A percentile compares a stretch with the other conserved stretches of the same genome.
Evolutionary conservation across 148 eudicot species (phyloP).

Genomic region (Camellia granthamiana): DNA sequence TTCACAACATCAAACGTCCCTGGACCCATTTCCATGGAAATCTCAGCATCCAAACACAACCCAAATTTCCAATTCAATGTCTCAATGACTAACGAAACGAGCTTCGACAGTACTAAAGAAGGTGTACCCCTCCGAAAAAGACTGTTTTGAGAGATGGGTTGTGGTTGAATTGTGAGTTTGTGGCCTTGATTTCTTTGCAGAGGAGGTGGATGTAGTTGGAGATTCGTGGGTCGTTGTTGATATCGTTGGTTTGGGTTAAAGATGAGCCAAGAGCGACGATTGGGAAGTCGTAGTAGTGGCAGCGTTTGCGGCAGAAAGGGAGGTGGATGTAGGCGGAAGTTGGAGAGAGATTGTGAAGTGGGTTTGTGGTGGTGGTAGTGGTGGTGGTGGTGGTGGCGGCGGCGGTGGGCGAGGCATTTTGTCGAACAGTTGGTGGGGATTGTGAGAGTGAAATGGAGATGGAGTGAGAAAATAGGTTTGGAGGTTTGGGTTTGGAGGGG

Average conservation of each 20-base stretch:
- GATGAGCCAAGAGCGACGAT: slow-evolving; percentile 80
- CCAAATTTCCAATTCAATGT: slow-evolving; percentile 54
- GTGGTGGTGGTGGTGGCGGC: slow-evolving; percentile 1
- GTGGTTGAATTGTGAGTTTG: slow-evolving; percentile 28
- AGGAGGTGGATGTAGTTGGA: slow-evolving; percentile 53
- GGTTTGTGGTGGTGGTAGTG: slow-evolving; percentile 7
- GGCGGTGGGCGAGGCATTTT: slow-evolving; percentile 46
- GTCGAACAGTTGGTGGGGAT: slow-evolving; percentile 72
- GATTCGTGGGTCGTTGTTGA: slow-evolving; percentile 57
- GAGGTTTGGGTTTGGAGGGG: slow-evolving; percentile 33
- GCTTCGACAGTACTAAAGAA: slow-evolving; percentile 80
- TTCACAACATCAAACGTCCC: slow-evolving; percentile 72
- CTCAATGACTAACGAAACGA: slow-evolving; percentile 57
- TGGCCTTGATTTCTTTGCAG: slow-evolving; percentile 65
- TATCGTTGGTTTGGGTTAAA: slow-evolving; percentile 24
- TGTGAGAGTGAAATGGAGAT: slow-evolving; percentile 28
- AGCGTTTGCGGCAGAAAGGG: slow-evolving; percentile 95
- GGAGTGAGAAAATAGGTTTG: not conserved
- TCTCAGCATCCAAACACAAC: slow-evolving; percentile 58
- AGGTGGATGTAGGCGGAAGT: slow-evolving; percentile 90
- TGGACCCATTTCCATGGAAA: slow-evolving; percentile 96
- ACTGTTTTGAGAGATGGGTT: slow-evolving; percentile 84
- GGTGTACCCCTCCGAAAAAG: slow-evolving; percentile 97
- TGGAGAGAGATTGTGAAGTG: slow-evolving; percentile 52
- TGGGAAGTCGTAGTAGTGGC: slow-evolving; percentile 95